phyloP scores from a whole-genome alignment of 371 early-diverging fungal species.

The Actinomucor elegans region DNA sequence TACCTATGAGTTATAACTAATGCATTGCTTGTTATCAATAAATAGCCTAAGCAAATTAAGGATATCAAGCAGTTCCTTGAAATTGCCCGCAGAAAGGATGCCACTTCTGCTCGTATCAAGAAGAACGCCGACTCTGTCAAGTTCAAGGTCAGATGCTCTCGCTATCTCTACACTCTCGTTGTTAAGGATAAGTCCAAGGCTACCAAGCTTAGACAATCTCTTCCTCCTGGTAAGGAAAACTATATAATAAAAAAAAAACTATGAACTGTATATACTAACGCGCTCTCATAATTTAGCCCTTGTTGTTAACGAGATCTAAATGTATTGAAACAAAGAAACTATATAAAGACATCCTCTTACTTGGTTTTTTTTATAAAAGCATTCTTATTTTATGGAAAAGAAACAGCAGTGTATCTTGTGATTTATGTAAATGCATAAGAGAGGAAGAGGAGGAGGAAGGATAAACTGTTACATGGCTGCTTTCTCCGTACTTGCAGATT shows the following conservation, averaged over 20 bases:
- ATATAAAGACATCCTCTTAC: too few relatives aligned
- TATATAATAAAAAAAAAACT: background rate
- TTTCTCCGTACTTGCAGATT: background rate
- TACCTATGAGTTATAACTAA: too few relatives aligned
- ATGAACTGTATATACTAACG: background rate
- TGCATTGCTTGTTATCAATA: too few relatives aligned
- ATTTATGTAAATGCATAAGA: too few relatives aligned
- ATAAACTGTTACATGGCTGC: too few relatives aligned
- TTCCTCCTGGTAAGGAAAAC: slow-evolving; percentile 61
- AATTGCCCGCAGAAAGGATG: slow-evolving; percentile 95
- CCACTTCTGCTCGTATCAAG: slow-evolving; percentile 94
- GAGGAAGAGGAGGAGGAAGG: too few relatives aligned
- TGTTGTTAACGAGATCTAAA: slow-evolving; percentile 9
- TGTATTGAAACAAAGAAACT: too few relatives aligned
- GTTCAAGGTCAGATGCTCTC: slow-evolving; percentile 99
- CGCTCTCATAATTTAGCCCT: too few relatives aligned
- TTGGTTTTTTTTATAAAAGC: too few relatives aligned
- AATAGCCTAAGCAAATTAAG: slow-evolving; percentile 95
- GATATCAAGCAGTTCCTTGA: slow-evolving; percentile 98
- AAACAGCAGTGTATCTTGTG: too few relatives aligned
- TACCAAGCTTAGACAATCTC: slow-evolving; percentile 92
- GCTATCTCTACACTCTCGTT: slow-evolving; percentile 96
- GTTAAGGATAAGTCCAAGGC: slow-evolving; percentile 96
- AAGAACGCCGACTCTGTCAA: slow-evolving; percentile 94
- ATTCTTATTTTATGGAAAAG: too few relatives aligned